Evolutionary conservation across 192 early-diverging fungal species (phyloP).

Genomic region (Linnemannia elongata): DNA sequence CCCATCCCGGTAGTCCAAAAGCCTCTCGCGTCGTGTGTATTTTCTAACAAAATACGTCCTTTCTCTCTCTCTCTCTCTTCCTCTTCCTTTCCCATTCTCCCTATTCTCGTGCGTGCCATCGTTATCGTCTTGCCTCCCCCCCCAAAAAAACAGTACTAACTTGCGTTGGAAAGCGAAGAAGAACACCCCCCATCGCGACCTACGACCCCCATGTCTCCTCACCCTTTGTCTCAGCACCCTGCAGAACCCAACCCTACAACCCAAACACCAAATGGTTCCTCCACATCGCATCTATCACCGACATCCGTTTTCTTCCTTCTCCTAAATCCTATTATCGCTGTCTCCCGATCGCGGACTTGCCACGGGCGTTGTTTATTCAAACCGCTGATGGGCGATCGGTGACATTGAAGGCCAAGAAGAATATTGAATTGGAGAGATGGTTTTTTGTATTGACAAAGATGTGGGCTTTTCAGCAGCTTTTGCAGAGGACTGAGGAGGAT

Average conservation of each 20-base stretch:
- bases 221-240: conserved; percentile 27
- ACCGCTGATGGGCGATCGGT: conserved; percentile 25
- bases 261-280: conserved; percentile 44
- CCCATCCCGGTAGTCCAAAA: neutral
- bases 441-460: conserved; percentile 41
- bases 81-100: neutral
- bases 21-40: neutral
- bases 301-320: conserved; percentile 17
- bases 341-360: conserved; percentile 15
- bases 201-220: conserved; percentile 48
- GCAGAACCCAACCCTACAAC: conserved; percentile 6
- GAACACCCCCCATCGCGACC: conserved; percentile 21
- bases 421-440: conserved; percentile 36
- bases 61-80: neutral
- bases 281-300: conserved; percentile 19
- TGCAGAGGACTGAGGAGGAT: conserved; percentile 1
- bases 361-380: conserved; percentile 18
- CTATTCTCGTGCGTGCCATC: neutral
- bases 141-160: conserved; percentile 18
- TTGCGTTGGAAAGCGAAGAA: conserved; percentile 27
- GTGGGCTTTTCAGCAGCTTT: conserved; percentile 24
- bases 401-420: conserved; percentile 30
- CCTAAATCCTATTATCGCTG: conserved; percentile 18
- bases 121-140: neutral
- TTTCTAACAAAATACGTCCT: neutral